Conservation (phyloP, 1,284 basidiomycete genomes). For the Polyporus tsugae region DNA sequence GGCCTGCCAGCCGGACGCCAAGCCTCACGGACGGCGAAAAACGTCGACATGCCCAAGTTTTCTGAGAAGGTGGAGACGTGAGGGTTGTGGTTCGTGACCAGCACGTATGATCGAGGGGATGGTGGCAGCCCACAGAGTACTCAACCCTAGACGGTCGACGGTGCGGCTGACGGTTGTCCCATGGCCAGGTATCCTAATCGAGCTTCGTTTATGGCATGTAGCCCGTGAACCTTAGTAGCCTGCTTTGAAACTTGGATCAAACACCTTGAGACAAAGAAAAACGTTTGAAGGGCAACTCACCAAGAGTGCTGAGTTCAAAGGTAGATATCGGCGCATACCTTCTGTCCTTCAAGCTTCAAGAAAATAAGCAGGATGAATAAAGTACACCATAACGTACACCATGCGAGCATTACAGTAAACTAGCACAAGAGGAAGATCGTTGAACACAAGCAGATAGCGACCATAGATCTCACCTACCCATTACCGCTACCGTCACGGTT, state of each 20-base stretch:
- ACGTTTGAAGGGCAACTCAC: neutral
- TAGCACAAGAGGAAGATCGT: neutral
- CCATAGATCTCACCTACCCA: neutral
- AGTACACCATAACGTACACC: slow-evolving; percentile 4
- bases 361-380: neutral
- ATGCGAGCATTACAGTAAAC: neutral
- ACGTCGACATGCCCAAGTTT: slow-evolving; percentile 1
- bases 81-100: neutral
- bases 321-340: neutral
- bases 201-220: neutral
- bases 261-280: neutral
- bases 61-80: neutral
- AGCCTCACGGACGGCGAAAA: too few species aligned
- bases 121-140: neutral
- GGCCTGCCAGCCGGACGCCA: neutral
- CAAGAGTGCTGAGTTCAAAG: neutral
- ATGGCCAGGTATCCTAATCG: neutral
- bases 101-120: neutral
- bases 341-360: neutral
- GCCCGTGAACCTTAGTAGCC: neutral
- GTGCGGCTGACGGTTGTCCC: neutral
- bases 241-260: neutral
- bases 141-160: neutral
- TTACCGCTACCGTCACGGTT: neutral
- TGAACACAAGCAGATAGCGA: neutral